phyloP scores from a whole-genome alignment of 257 asterid species.

The Nicotiana sylvestris region DNA sequence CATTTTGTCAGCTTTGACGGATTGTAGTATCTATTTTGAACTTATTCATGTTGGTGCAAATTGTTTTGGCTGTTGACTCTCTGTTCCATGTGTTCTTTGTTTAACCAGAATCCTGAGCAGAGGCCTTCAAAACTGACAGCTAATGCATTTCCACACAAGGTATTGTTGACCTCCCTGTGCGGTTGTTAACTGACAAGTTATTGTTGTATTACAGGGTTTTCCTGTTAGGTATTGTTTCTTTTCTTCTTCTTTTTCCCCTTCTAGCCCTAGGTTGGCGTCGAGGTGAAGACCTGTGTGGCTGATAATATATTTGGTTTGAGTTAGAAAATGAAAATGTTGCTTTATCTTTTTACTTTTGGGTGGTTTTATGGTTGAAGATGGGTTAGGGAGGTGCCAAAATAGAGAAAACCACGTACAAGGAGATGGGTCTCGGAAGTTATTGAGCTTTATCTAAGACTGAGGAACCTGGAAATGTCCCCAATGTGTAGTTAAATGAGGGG shows the following conservation, averaged over 20 bases:
- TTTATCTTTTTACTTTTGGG: background rate
- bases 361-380: background rate
- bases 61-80: background rate
- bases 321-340: background rate
- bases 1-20: background rate
- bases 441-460: background rate
- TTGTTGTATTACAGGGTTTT: background rate
- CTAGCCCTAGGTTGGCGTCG: background rate
- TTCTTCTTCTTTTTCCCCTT: slow-evolving; percentile 15
- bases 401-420: background rate
- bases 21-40: background rate
- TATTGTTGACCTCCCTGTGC: slow-evolving; percentile 13
- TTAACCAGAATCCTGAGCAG: slow-evolving; percentile 33
- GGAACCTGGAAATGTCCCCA: background rate
- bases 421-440: background rate
- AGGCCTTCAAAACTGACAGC: slow-evolving; percentile 43
- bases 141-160: slow-evolving; percentile 68
- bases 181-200: background rate
- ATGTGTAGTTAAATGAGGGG: background rate
- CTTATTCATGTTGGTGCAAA: background rate
- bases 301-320: background rate
- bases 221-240: background rate
- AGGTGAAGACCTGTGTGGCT: background rate
- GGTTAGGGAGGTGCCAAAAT: background rate
- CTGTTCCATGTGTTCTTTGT: slow-evolving; percentile 6